Conservation (phyloP, 345 rosid genomes). For the Garcia nutans region DNA sequence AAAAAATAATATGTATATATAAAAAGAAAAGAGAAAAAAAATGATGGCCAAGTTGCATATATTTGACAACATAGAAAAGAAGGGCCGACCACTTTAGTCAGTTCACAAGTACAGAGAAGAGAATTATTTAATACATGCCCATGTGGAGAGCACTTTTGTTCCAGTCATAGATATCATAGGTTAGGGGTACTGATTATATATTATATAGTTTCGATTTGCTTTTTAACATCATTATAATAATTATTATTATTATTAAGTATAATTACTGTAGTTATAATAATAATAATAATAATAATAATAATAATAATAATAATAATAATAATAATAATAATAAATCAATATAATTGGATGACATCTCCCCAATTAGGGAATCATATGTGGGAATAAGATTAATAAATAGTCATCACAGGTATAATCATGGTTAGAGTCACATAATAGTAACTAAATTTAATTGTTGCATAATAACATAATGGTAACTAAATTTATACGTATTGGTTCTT, state of each 20-base stretch:
- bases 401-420: too few relatives aligned
- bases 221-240: neutral
- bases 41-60: conserved; percentile 36
- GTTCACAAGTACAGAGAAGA: neutral
- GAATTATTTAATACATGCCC: conserved; percentile 35
- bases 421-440: too few relatives aligned
- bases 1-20: too few relatives aligned
- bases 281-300: too few relatives aligned
- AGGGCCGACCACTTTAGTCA: conserved; percentile 41
- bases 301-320: too few relatives aligned
- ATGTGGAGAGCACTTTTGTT: conserved; percentile 51
- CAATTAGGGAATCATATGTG: neutral
- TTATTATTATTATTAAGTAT: neutral
- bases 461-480: neutral
- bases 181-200: conserved; percentile 19
- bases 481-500: too few relatives aligned
- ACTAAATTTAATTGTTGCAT: neutral
- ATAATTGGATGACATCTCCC: neutral
- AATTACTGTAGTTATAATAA: neutral
- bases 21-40: neutral
- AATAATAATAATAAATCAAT: too few relatives aligned
- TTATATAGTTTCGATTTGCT: neutral
- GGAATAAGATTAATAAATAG: neutral
- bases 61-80: conserved; percentile 22
- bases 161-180: conserved; percentile 27